A percentile compares a stretch with the other conserved stretches of the same genome.
Conservation (phyloP, 257 asterid genomes). For the Anisodus acutangulus region DNA sequence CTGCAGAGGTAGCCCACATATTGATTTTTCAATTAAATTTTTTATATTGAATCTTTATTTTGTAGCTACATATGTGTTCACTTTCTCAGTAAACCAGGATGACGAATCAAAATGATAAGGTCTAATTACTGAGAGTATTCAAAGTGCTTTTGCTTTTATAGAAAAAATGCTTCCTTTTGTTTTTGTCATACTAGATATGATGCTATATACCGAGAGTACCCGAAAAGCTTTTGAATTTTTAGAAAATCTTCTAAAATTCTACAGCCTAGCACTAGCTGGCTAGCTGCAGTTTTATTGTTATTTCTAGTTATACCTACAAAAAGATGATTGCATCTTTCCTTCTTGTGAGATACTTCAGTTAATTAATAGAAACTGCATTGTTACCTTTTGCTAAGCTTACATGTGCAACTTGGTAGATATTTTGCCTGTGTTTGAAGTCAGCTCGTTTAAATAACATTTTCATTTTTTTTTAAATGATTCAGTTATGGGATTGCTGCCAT, state of each 20-base stretch:
- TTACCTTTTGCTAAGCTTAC: background rate
- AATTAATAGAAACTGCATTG: background rate
- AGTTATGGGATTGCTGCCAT: slow-evolving; percentile 95
- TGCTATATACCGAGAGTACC: background rate
- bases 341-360: background rate
- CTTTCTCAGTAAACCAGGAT: background rate
- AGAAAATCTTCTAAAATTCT: background rate
- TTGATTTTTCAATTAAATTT: background rate
- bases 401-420: background rate
- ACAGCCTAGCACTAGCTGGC: background rate
- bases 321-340: background rate
- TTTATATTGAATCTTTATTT: background rate
- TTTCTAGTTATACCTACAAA: background rate
- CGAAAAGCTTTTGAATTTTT: background rate
- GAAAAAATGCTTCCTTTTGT: background rate
- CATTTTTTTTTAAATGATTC: slow-evolving; percentile 27
- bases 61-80: background rate
- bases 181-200: background rate
- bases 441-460: background rate
- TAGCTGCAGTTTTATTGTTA: background rate
- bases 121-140: background rate
- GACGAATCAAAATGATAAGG: background rate
- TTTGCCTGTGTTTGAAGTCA: background rate
- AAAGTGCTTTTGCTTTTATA: background rate
- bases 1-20: slow-evolving; percentile 64